A percentile compares a stretch with the other conserved stretches of the same genome.
phyloP scores from a whole-genome alignment of 2,329 filamentous ascomycete species.

The Fragosphaeria purpurea region DNA sequence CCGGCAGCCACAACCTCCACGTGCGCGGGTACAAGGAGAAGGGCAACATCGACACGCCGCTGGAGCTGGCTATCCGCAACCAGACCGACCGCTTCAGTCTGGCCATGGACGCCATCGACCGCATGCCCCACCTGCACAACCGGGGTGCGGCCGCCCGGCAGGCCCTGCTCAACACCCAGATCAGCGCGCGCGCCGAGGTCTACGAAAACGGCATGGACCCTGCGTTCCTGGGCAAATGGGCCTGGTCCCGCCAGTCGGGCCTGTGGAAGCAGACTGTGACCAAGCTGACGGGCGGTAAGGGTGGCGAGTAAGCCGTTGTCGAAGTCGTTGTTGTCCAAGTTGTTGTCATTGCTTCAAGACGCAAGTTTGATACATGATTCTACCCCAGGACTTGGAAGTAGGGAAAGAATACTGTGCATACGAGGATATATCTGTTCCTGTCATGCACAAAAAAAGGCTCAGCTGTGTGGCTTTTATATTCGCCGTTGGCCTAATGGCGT shows the following conservation, averaged over 20 bases:
- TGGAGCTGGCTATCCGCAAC: constrained; percentile 70
- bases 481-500: no score
- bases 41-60: constrained; percentile 73
- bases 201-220: constrained; percentile 65
- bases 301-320: no score
- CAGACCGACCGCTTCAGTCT: constrained; percentile 67
- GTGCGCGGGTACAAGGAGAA: constrained; percentile 76
- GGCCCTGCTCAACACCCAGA: constrained; percentile 53
- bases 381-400: no score
- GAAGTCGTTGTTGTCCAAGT: no score
- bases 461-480: no score
- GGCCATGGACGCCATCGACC: constrained; percentile 67
- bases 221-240: constrained; percentile 54
- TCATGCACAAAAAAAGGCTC: no score
- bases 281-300: constrained; percentile 1
- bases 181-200: constrained; percentile 52
- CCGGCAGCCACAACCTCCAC: constrained; percentile 56
- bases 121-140: constrained; percentile 53
- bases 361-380: no score
- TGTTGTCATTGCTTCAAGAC: no score
- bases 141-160: constrained; percentile 53
- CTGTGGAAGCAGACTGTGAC: constrained; percentile 19
- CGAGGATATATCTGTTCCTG: no score
- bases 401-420: no score
- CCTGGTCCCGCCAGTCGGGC: constrained; percentile 38